Evolutionary conservation across 2,329 filamentous ascomycete genomes (phyloP).

Genomic region (Alternaria sp.): DNA sequence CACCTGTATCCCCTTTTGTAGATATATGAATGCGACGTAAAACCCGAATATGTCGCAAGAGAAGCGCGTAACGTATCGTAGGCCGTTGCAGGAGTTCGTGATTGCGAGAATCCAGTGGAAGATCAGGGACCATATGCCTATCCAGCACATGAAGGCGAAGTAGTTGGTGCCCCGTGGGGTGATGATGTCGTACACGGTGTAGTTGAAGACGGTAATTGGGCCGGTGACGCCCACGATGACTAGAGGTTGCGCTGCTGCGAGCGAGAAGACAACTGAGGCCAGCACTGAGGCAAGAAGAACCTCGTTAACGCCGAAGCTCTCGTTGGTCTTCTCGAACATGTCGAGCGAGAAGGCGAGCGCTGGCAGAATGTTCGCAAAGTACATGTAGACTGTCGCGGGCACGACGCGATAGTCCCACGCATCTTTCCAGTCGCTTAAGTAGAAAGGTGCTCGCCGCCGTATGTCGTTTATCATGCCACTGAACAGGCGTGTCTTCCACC

Average conservation of each 20-base stretch:
- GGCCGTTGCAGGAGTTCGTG: conserved; percentile 84
- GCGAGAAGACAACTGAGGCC: conserved; percentile 78
- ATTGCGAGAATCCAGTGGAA: conserved; percentile 85
- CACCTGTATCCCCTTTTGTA: conserved; percentile 90
- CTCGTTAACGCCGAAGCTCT: conserved; percentile 89
- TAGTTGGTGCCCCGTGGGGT: conserved; percentile 78
- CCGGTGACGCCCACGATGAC: conserved; percentile 92
- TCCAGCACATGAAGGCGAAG: conserved; percentile 90
- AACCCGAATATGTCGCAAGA: conserved; percentile 94
- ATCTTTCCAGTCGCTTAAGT: conserved; percentile 82
- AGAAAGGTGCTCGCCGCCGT: conserved; percentile 75
- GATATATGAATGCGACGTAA: conserved; percentile 89
- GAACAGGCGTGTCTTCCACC: conserved; percentile 80
- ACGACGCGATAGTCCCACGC: conserved; percentile 91
- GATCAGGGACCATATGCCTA: conserved; percentile 83
- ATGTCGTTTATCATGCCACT: conserved; percentile 82
- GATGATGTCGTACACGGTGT: conserved; percentile 92
- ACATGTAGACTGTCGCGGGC: conserved; percentile 89
- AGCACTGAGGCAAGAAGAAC: conserved; percentile 86
- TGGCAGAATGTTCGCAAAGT: conserved; percentile 90
- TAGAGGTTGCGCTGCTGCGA: conserved; percentile 82
- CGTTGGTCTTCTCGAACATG: conserved; percentile 88
- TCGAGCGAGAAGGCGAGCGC: conserved; percentile 88
- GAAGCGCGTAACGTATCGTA: conserved; percentile 90
- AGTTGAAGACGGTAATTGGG: conserved; percentile 94